Base-by-base conservation (phyloP, 352 stramenopile species). In the Phytophthora tentaculata region DNA sequence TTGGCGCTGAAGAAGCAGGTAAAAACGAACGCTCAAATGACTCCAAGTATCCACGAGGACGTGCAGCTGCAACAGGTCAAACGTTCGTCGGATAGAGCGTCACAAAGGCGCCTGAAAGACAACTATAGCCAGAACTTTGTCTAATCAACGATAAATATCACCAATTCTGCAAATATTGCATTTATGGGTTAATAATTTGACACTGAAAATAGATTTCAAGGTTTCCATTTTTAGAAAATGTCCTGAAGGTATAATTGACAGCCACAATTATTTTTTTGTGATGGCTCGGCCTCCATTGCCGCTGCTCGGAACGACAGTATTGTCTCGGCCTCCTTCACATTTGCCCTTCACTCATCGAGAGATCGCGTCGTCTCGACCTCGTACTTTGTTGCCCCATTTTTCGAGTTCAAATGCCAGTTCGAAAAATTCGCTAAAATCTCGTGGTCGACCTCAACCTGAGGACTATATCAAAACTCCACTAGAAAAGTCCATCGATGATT, bases 81-180 rank as follows among this genome's bases (percentile, higher is more conserved):
- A 37, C 52, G 37, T 23, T 19, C 53, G 35, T 74, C 60, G 1
- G 64, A 53, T 49, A 74, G 39, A 53, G 56, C 14, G 32, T 71
- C 50, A 44, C 55, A 69, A 47, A 69, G 53, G 56, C 69, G 56
- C 1, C 66, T 63, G 45, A 59, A 32, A 41, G 57, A 69, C 23
- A 69, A 74, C 54, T 71, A 72, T 41, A 77, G 69, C 44, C 61
- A 71, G 24, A 76, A 76, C 20, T 76, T 76, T n/a, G 32, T 76
- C 41, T 76, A 76, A 57, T 3, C 20, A 17, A 20, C 14, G n/a
- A 43, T n/a, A 43, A n/a, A n/a, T n/a, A n/a, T n/a, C n/a, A n/a
- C n/a, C n/a, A n/a, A n/a, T n/a, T n/a, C n/a, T n/a, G n/a, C 9
- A 43, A 43, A 19, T 43, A 39, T 14, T 9, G 32, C 32, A 39